These are phyloP conservation scores for Cyberlindnera sargentensis DNA, from an alignment of 805 yeast species.

Conservation along the genomic window DNA sequence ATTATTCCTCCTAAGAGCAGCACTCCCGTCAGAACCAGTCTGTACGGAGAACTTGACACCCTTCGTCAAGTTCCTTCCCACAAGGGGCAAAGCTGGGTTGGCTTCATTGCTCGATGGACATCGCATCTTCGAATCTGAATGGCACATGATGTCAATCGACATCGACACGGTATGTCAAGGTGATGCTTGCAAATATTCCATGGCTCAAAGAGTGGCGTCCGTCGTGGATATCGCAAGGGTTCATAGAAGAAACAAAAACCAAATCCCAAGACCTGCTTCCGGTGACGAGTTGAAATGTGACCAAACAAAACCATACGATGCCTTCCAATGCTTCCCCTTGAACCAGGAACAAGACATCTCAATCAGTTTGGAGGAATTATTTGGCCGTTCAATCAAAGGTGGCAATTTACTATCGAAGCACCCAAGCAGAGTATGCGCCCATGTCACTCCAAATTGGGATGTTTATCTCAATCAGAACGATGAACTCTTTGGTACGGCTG, in stretches of 20 bases:
- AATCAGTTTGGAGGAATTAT: constrained; percentile 57
- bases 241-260: constrained; percentile 52
- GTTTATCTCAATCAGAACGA: constrained; percentile 27
- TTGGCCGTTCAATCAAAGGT: constrained; percentile 63
- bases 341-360: constrained; percentile 38
- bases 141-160: constrained; percentile 94
- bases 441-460: constrained; percentile 42
- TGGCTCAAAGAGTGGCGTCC: constrained; percentile 63
- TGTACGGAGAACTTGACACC: constrained; percentile 98
- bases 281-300: constrained; percentile 75
- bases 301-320: constrained; percentile 45
- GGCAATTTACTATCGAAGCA: constrained; percentile 48
- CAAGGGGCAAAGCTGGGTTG: constrained; percentile 86
- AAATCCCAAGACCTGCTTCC: constrained; percentile 75
- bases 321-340: constrained; percentile 74
- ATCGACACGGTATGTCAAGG: constrained; percentile 48
- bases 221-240: constrained; percentile 67
- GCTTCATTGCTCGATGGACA: constrained; percentile 85
- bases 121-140: constrained; percentile 78
- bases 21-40: constrained; percentile 89
- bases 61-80: constrained; percentile 80
- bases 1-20: constrained; percentile 64
- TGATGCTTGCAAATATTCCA: constrained; percentile 38
- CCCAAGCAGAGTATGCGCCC: constrained; percentile 38
- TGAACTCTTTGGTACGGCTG: constrained; percentile 24